Evolutionary conservation across 495 filamentous ascomycete genomes (phyloP).

Genomic region (Penicillium flavigenum): DNA sequence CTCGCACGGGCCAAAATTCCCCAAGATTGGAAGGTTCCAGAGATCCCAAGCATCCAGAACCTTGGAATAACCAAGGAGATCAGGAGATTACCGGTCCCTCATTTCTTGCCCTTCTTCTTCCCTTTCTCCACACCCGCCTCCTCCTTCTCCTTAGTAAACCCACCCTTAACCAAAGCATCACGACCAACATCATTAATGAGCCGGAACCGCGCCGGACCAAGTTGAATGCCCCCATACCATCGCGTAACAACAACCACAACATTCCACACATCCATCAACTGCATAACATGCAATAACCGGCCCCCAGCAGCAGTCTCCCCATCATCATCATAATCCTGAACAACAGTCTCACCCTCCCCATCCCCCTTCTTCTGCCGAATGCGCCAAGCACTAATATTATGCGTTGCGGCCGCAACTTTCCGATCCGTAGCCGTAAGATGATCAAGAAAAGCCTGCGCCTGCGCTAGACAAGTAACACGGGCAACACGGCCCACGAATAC

Average conservation of each 20-base stretch:
- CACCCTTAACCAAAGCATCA: slow-evolving; percentile 81
- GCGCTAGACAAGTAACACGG: slow-evolving; percentile 59
- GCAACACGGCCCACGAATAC: slow-evolving; percentile 80
- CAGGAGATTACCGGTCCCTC: slow-evolving; percentile 15
- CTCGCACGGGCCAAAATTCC: background rate
- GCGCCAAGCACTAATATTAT: slow-evolving; percentile 80
- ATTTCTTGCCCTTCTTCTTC: slow-evolving; percentile 61
- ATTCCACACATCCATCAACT: slow-evolving; percentile 92
- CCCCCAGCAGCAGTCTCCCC: slow-evolving; percentile 93
- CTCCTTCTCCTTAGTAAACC: slow-evolving; percentile 54
- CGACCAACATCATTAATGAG: slow-evolving; percentile 83
- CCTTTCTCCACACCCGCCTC: slow-evolving; percentile 40
- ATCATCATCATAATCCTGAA: slow-evolving; percentile 93
- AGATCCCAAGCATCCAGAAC: background rate
- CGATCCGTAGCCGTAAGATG: slow-evolving; percentile 78
- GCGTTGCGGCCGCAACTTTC: slow-evolving; percentile 78
- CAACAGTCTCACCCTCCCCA: slow-evolving; percentile 50
- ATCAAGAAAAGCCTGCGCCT: slow-evolving; percentile 67
- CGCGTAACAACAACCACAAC: slow-evolving; percentile 89
- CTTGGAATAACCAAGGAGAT: too few species aligned
- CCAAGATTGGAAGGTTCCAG: background rate
- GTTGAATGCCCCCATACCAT: slow-evolving; percentile 89
- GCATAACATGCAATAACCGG: slow-evolving; percentile 81
- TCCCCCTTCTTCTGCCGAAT: slow-evolving; percentile 49
- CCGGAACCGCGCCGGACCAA: slow-evolving; percentile 86